Evolutionary conservation across 2,329 filamentous ascomycete species (phyloP).

Genomic region (Phaeosphaeriaceae sp.): DNA sequence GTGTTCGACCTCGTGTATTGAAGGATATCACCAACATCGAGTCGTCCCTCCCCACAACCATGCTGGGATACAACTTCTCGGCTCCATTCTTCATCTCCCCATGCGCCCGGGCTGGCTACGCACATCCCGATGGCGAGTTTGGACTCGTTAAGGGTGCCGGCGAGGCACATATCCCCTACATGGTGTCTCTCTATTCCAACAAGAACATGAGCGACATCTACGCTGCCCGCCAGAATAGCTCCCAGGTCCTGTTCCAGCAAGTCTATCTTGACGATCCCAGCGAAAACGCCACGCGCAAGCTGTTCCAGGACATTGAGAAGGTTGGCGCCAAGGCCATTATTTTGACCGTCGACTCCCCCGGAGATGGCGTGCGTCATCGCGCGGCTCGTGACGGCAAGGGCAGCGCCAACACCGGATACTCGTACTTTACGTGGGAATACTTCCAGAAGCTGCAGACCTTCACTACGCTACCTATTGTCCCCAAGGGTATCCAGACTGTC

Average conservation of each 20-base stretch:
- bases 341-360: slow-evolving; percentile 51
- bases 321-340: slow-evolving; percentile 51
- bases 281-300: slow-evolving; percentile 26
- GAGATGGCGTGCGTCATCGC: slow-evolving; percentile 47
- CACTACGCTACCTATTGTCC: slow-evolving; percentile 48
- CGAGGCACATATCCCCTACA: slow-evolving; percentile 59
- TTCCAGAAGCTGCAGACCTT: slow-evolving; percentile 46
- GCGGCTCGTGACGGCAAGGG: slow-evolving; percentile 42
- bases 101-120: slow-evolving; percentile 49
- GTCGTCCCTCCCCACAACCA: slow-evolving; percentile 51
- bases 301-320: slow-evolving; percentile 41
- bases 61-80: slow-evolving; percentile 62
- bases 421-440: slow-evolving; percentile 43
- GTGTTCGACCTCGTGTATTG: slow-evolving; percentile 58
- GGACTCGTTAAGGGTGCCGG: slow-evolving; percentile 60
- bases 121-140: slow-evolving; percentile 56
- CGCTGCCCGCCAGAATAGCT: slow-evolving; percentile 27
- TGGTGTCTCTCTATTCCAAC: slow-evolving; percentile 48
- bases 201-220: slow-evolving; percentile 44
- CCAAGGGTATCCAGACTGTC: slow-evolving; percentile 51
- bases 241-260: slow-evolving; percentile 51
- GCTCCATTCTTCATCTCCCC: slow-evolving; percentile 64
- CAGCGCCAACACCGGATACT: slow-evolving; percentile 39
- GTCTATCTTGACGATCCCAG: slow-evolving; percentile 41
- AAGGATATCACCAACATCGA: slow-evolving; percentile 57